phyloP scores from a whole-genome alignment of 805 yeast genomes.

The Hanseniaspora thailandica region DNA sequence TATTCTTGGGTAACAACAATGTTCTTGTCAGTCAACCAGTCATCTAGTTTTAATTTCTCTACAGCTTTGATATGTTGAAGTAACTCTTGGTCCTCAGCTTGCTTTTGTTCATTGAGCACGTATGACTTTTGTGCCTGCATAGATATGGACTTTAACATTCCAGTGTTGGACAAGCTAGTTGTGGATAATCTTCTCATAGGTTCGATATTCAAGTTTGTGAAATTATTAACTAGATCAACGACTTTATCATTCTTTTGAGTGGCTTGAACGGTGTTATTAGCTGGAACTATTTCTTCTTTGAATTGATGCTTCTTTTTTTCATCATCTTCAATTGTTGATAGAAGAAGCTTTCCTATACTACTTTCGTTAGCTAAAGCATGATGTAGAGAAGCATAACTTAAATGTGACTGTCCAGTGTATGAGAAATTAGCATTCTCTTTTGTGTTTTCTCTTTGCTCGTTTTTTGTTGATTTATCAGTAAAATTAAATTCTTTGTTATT shows the following conservation, averaged over 20 bases:
- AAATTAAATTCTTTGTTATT: neutral
- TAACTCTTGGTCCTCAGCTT: neutral
- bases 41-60: conserved; percentile 19
- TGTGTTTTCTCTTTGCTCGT: neutral
- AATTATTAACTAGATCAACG: neutral
- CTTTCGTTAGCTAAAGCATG: neutral
- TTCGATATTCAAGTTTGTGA: neutral
- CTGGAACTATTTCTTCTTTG: neutral
- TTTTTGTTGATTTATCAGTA: neutral
- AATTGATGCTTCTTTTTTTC: neutral
- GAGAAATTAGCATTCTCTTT: neutral
- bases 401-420: neutral
- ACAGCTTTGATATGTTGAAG: conserved; percentile 5
- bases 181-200: neutral
- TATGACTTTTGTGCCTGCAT: conserved; percentile 12
- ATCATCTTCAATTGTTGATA: neutral
- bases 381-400: neutral
- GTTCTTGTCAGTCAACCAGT: conserved; percentile 9
- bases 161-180: neutral
- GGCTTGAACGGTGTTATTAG: neutral
- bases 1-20: conserved; percentile 4
- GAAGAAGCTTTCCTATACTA: neutral
- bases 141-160: conserved; percentile 6
- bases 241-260: neutral
- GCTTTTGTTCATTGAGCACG: neutral